Base-by-base conservation (phyloP, 2,329 filamentous ascomycete species). In the Raffaelea albimanens region DNA sequence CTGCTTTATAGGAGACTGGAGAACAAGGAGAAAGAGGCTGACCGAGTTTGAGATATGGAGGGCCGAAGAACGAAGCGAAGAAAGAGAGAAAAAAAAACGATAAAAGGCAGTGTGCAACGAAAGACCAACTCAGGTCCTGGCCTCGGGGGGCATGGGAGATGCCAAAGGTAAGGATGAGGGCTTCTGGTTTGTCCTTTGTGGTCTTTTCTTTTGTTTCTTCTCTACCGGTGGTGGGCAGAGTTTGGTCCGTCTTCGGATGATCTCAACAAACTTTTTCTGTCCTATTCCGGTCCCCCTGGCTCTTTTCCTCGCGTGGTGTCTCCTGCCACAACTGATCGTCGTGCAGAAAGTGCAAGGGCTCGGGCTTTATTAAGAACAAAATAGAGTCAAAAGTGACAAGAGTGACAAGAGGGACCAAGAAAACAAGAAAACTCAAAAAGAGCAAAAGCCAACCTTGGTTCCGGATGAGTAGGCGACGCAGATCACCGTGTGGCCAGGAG, bases 401-500 rank as follows among this genome's bases (percentile, higher is more conserved):
- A 34, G 31, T 10, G 16, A 34, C 31, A 16, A 34, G 31, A 34
- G 16, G 10, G 16, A 16, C 9, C 9, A 34, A 34, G 31, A 34
- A 34, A 34, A 16, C 9, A 34, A 34, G 16, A 34, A 34, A 34
- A 34, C 10, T 9, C 10, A 34, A 34, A 9, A 34, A 34, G 16
- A 9, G 31, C 9, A 16, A 16, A 34, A 34, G 31, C 25, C 25
- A 29, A 29, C 40, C 42, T 44, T 48, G 46, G 46, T 45, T 38
- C 42, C 39, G 43, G 47, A 38, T 19, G 39, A 49, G 40, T 38
- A 43, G 29, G 43, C 34, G 9, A 43, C n/a, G 47, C 11, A 43
- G 43, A 45, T 45, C 31, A n/a, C 46, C 39, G 16, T 40, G 7
- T 38, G 40, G 16, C 13, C 25, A 29, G 13, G 13, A 22, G 20